A percentile compares a stretch with the other conserved stretches of the same genome.
phyloP scores from a whole-genome alignment of 2,329 filamentous ascomycete species.

The Phaeosphaeria sp. region DNA sequence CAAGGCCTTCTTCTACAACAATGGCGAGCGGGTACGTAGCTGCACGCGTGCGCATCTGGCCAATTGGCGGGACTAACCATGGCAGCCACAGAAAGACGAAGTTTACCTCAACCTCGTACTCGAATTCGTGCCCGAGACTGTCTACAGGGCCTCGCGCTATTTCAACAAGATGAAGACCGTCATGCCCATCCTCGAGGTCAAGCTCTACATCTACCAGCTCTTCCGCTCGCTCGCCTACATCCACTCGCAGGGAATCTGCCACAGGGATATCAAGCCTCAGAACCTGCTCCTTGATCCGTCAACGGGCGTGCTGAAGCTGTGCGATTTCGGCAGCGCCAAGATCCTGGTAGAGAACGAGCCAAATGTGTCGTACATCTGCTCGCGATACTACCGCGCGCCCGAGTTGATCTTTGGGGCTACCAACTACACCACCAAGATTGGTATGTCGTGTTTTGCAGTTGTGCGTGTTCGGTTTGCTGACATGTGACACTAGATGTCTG shows the following conservation, averaged over 20 bases:
- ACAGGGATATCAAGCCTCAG: conserved; percentile 98
- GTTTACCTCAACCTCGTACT: conserved; percentile 98
- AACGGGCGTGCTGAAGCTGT: conserved; percentile 93
- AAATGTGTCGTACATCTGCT: conserved; percentile 99
- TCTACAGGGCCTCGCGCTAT: conserved; percentile 96
- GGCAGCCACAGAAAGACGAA: conserved; percentile 73
- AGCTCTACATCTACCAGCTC: conserved; percentile 99
- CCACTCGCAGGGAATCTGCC: conserved; percentile 98
- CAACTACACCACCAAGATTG: conserved; percentile 99
- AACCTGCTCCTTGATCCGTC: conserved; percentile 92
- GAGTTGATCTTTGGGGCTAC: conserved; percentile 98
- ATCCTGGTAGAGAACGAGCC: conserved; percentile 98
- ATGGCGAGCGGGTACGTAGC: conserved; percentile 86
- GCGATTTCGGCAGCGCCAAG: conserved; percentile 98
- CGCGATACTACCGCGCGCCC: conserved; percentile 95
- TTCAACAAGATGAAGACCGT: conserved; percentile 99
- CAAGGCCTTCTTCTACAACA: conserved; percentile 99
- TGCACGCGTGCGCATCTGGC: conserved; percentile 11
- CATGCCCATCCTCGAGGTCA: conserved; percentile 98
- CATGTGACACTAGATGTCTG: conserved; percentile 76
- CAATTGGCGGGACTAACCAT: conserved; percentile 39
- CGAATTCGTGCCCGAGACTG: conserved; percentile 97
- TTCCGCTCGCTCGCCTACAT: conserved; percentile 99
- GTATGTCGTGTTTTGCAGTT: conserved; percentile 62
- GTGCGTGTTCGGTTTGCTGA: conserved; percentile 24